Conservation (phyloP, 1,284 basidiomycete species). For the Pseudozyma tsukubaensis region DNA sequence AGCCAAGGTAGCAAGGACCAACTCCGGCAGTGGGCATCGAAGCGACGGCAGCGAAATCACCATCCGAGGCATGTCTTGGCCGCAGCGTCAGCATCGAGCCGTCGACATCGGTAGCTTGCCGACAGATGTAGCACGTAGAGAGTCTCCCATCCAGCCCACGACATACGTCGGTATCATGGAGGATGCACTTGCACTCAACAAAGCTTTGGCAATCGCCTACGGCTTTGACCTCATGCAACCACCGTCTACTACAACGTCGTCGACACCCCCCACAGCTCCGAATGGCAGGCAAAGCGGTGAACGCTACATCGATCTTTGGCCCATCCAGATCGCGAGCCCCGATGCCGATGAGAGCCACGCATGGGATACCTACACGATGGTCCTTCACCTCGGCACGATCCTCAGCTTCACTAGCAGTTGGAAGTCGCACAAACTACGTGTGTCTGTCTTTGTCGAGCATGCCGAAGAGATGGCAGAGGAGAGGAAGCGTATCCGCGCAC, state of each 20-base stretch:
- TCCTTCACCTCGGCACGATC: conserved; percentile 67
- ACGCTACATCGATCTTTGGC: conserved; percentile 67
- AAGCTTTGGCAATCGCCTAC: conserved; percentile 66
- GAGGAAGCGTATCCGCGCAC: conserved; percentile 56
- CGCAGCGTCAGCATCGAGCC: conserved; percentile 33
- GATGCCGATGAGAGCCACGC: conserved; percentile 57
- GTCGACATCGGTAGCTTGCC: conserved; percentile 56
- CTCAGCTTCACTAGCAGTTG: conserved; percentile 66
- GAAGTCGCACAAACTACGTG: conserved; percentile 65
- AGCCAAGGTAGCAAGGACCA: conserved; percentile 36
- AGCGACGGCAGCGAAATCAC: conserved; percentile 62
- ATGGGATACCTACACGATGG: conserved; percentile 69
- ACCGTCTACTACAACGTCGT: conserved; percentile 33
- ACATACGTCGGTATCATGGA: conserved; percentile 68
- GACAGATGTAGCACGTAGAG: conserved; percentile 59
- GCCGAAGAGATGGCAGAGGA: conserved; percentile 61
- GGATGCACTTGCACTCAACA: conserved; percentile 67
- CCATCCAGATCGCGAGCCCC: conserved; percentile 64
- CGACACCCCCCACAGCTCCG: conserved; percentile 6
- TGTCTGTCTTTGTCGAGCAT: conserved; percentile 68
- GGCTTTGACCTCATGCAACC: conserved; percentile 63
- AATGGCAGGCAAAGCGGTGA: conserved; percentile 27
- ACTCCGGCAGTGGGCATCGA: conserved; percentile 22
- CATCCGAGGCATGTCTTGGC: conserved; percentile 49
- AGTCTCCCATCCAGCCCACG: conserved; percentile 63